These are phyloP conservation scores for Amanita exitialis DNA, from an alignment of 768 basidiomycete species.

Conservation along the genomic window DNA sequence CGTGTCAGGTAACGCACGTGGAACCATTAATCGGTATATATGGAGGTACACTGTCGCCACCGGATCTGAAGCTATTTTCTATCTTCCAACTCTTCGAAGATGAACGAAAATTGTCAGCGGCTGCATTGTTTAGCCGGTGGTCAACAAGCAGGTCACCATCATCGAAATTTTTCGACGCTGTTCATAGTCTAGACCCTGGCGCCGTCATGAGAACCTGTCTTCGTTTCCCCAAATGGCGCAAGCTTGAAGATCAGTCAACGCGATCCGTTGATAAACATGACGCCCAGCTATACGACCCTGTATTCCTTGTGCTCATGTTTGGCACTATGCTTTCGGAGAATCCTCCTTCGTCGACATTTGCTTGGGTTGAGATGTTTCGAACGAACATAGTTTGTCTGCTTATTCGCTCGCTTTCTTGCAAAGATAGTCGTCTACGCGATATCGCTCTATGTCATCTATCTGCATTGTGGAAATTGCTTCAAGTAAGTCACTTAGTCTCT, in stretches of 20 bases:
- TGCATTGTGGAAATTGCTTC: constrained; percentile 46
- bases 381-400: constrained; percentile 71
- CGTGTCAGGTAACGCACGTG: constrained; percentile 78
- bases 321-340: constrained; percentile 53
- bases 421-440: constrained; percentile 47
- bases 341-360: constrained; percentile 45
- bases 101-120: constrained; percentile 55
- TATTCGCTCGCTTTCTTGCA: constrained; percentile 63
- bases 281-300: constrained; percentile 62
- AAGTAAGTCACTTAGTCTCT: constrained; percentile 39
- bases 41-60: constrained; percentile 51
- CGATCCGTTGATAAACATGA: constrained; percentile 20
- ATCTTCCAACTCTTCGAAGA: constrained; percentile 74
- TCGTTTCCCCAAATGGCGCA: constrained; percentile 59
- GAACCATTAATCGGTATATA: constrained; percentile 72
- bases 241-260: constrained; percentile 27
- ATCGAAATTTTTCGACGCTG: constrained; percentile 45
- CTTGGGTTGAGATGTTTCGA: constrained; percentile 84
- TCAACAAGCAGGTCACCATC: constrained; percentile 38
- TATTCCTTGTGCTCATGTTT: constrained; percentile 63
- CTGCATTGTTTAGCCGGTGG: constrained; percentile 59
- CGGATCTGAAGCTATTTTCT: constrained; percentile 61
- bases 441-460: constrained; percentile 54
- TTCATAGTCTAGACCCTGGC: constrained; percentile 61
- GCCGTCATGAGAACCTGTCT: constrained; percentile 63